phyloP scores from a whole-genome alignment of 345 rosid genomes.

The Salix brachista region DNA sequence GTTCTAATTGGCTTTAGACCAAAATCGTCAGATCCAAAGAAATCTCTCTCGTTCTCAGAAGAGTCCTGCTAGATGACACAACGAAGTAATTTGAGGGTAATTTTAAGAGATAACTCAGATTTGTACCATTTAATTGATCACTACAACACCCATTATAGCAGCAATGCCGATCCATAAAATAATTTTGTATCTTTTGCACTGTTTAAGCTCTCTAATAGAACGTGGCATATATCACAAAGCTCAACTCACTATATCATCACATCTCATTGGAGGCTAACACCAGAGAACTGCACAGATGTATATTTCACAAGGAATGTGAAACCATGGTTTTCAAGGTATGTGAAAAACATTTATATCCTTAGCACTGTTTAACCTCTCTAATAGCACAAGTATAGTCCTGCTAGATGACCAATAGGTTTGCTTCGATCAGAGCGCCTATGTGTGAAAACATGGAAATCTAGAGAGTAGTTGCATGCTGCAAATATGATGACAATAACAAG shows the following conservation, averaged over 20 bases:
- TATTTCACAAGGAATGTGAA: not conserved
- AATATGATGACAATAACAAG: not conserved
- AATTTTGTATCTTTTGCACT: not conserved
- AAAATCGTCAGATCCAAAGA: constrained; percentile 61
- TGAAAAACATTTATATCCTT: no score
- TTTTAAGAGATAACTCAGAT: not conserved
- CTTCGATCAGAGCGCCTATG: not conserved
- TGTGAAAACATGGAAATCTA: not conserved
- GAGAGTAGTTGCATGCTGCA: not conserved
- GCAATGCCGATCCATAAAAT: no score
- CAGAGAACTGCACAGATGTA: not conserved
- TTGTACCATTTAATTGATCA: no score
- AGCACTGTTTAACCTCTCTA: no score
- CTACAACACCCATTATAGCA: no score
- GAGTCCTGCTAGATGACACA: constrained; percentile 39
- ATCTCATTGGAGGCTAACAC: not conserved
- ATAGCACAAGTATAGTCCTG: no score
- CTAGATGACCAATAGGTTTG: not conserved
- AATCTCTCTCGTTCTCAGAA: constrained; percentile 39
- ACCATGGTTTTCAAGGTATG: no score
- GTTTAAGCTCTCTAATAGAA: not conserved
- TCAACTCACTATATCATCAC: not conserved
- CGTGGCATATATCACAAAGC: not conserved
- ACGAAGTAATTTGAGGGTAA: not conserved
- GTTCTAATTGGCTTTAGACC: constrained; percentile 50